phyloP scores from a whole-genome alignment of 768 basidiomycete genomes.

The Tremella mesenterica region DNA sequence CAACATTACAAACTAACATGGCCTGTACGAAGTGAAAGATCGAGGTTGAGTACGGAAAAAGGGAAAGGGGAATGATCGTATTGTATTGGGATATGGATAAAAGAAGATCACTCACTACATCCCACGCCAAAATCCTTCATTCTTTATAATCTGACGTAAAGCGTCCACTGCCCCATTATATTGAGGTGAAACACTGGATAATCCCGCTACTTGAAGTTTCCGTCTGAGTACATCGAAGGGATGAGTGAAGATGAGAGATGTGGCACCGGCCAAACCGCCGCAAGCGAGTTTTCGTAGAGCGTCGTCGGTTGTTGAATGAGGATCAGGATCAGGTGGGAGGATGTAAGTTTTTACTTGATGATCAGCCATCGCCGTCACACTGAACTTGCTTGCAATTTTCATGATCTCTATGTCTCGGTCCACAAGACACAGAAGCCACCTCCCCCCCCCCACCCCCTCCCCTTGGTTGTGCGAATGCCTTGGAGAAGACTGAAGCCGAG shows the following conservation, averaged over 20 bases:
- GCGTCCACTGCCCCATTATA: conserved; percentile 79
- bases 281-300: conserved; percentile 58
- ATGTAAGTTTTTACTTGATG: conserved; percentile 24
- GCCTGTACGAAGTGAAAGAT: not conserved
- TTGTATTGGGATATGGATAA: not conserved
- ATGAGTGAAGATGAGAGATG: conserved; percentile 89
- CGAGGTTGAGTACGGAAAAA: not conserved
- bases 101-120: conserved; percentile 37
- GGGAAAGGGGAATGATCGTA: not conserved
- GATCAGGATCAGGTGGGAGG: conserved; percentile 13
- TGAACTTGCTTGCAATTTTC: too few species aligned
- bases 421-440: too few species aligned
- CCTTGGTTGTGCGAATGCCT: too few species aligned
- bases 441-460: too few species aligned
- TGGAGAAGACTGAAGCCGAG: too few species aligned
- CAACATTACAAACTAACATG: too few species aligned
- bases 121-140: conserved; percentile 56
- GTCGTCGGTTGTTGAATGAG: conserved; percentile 15
- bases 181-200: conserved; percentile 50
- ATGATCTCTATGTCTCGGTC: too few species aligned
- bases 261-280: conserved; percentile 76
- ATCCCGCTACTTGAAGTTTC: conserved; percentile 65
- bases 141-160: conserved; percentile 56
- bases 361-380: conserved; percentile 1
- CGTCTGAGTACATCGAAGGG: conserved; percentile 89